Evolutionary conservation across 2,329 filamentous ascomycete species (phyloP), one percentile per base, ranked within the genome.

Genomic region (Neocucurbitaria cava): DNA sequence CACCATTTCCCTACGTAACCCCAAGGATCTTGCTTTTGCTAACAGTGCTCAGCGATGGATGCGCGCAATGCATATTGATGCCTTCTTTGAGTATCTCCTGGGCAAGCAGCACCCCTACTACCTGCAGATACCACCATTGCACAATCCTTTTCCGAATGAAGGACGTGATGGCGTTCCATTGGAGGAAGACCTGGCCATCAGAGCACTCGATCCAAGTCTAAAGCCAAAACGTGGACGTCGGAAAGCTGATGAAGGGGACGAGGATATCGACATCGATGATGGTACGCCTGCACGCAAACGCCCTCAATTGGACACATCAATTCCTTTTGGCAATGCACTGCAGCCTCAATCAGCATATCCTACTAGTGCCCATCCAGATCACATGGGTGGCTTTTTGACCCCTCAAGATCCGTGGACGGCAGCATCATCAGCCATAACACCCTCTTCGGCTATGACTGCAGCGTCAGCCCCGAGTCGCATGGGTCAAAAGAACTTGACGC

Each of bases 61-160:
- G 91, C 91, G 92, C 72, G 93, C 92, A 5, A 94, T 96, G 89
- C 93, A 96, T 73, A 87, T 96, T 47, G 91, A 96, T 80, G 90
- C 92, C 10, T 97, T 97, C 73, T 97, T 96, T 69, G 92, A 96
- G 72, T 97, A 92, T 72, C 85, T 96, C 18, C 82, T 94, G 58
- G 86, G 87, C 44, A 92, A 92, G 60, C 80, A 85, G 23, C 92
- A 96, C 74, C 78, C 85, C 0, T 97, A 97, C 75, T 96, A 89
- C 80, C 87, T 85, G 15, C 85, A 91, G 31, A 83, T 96, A 21
- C 92, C 92, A 0, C 79, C 82, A 5, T 82, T 84, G 13, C 80
- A 84, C 26, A 84, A 87, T 49, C 85, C 89, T 2, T 81, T 88
- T 31, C 83, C 84, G 23, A 82, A 87, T 35, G 81, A 84, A 28